phyloP scores from a whole-genome alignment of 2,329 filamentous ascomycete genomes.

The Verticillium zaregamsianum region DNA sequence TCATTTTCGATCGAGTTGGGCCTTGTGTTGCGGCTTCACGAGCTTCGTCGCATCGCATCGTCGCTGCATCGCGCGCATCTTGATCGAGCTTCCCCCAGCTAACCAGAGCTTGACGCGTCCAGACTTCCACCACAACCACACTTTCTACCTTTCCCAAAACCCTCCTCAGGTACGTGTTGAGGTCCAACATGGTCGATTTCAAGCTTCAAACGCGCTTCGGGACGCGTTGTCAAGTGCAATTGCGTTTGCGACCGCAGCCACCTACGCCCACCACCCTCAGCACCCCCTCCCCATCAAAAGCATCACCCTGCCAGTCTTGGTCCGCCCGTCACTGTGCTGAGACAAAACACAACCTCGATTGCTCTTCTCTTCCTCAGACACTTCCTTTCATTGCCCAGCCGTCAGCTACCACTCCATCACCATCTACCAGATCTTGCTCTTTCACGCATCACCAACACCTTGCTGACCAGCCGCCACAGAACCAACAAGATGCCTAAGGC shows the following conservation, averaged over 20 bases:
- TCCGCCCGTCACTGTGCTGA: background rate
- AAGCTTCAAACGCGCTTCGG: conserved; percentile 30
- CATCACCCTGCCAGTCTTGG: background rate
- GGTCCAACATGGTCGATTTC: conserved; percentile 18
- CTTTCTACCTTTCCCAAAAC: conserved; percentile 14
- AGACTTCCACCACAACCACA: conserved; percentile 25
- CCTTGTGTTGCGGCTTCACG: background rate
- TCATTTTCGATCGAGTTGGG: background rate
- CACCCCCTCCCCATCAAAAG: background rate
- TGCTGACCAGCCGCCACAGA: conserved; percentile 14
- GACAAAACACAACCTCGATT: background rate
- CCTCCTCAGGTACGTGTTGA: conserved; percentile 29
- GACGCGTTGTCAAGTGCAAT: conserved; percentile 29
- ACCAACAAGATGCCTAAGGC: conserved; percentile 55
- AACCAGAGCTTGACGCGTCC: conserved; percentile 22
- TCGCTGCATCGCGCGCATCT: background rate
- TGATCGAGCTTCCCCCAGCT: conserved; percentile 13
- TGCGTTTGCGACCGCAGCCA: conserved; percentile 27
- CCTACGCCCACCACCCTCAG: background rate
- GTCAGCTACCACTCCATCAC: too few relatives aligned
- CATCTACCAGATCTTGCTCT: too few relatives aligned
- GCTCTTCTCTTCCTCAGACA: background rate
- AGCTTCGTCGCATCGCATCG: background rate
- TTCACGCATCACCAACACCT: background rate
- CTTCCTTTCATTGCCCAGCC: background rate